Base-by-base conservation (phyloP, 1,284 basidiomycete genomes). In the Moniliophthora roreri region DNA sequence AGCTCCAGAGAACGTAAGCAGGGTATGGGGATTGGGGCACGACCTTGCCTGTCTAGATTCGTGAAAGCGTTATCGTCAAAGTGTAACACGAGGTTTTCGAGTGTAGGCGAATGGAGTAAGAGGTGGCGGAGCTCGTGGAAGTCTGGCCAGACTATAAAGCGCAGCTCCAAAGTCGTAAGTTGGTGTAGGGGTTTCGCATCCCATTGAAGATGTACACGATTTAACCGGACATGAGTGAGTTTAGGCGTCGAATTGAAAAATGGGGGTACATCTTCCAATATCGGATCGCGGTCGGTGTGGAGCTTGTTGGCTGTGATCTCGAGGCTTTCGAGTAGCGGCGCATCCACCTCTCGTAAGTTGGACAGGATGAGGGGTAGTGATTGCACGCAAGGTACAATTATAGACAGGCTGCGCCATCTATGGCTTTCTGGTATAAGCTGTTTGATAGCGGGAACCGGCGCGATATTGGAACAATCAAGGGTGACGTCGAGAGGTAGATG, bases 21-120 rank as follows among this genome's bases (percentile, higher is more conserved):
- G 21, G 57, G 57, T 8, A 58, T 53, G 20, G 51, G 49, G 36
- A 58, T 58, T 21, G 49, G 45, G 23, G 57, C 54, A 34, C 57
- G 51, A 11, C 40, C 51, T 23, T 52, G 42, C 32, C 57, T 53
- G 36, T 58, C 57, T 11, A 58, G 44, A 2, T 51, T 50, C 11
- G 40, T 39, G 42, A 52, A 52, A 20, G 57, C 53, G 38, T 50
- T 44, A 26, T 52, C 55, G 44, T 58, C 57, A 28, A 58, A 53
- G 49, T 58, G 57, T 10, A 58, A 51, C 18, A 55, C 49, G 44
- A 58, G 53, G 18, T 53, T 52, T n/a, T 55, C 54, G 6, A 58
- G 54, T 10, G 45, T 46, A 8, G 57, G 57, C 3, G 57, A 58
- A 37, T 51, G 49, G n/a, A 39, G n/a, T 28, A 58, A 55, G 11